Percentiles rank a stretch among this genome's conserved stretches.
Evolutionary conservation across 75 land plant species (phyloP).

Genomic region (Pinus tabuliformis): DNA sequence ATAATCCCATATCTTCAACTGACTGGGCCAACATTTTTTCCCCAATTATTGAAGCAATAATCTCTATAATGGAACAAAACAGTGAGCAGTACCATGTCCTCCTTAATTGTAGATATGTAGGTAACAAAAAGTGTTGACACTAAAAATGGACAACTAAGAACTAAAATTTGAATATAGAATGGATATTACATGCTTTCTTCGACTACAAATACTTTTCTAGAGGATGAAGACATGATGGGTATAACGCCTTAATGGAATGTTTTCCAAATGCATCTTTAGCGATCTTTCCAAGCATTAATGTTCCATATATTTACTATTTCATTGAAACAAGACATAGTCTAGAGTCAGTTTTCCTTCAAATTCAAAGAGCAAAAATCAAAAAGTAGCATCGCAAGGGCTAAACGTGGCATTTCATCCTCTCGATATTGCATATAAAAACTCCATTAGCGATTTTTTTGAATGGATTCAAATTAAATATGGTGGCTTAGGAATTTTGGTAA

Average conservation of each 20-base stretch:
- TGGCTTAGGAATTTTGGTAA: slow-evolving; percentile 56
- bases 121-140: slow-evolving; percentile 65
- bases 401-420: slow-evolving; percentile 52
- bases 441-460: slow-evolving; percentile 31
- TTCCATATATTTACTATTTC: slow-evolving; percentile 34
- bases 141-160: slow-evolving; percentile 35
- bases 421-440: slow-evolving; percentile 37
- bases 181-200: slow-evolving; percentile 55
- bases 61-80: slow-evolving; percentile 61
- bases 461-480: slow-evolving; percentile 22
- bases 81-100: slow-evolving; percentile 89
- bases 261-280: slow-evolving; percentile 42
- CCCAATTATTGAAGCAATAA: slow-evolving; percentile 70
- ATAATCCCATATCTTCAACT: slow-evolving; percentile 58
- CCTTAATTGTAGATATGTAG: slow-evolving; percentile 80
- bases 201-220: slow-evolving; percentile 35
- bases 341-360: slow-evolving; percentile 49
- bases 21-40: slow-evolving; percentile 87
- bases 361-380: slow-evolving; percentile 30
- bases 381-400: slow-evolving; percentile 13
- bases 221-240: slow-evolving; percentile 45
- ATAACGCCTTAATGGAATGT: slow-evolving; percentile 59
- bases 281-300: slow-evolving; percentile 77
- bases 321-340: slow-evolving; percentile 33
- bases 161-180: slow-evolving; percentile 4